Base-by-base conservation (phyloP, 169 alveolate species). In the Cryptosporidium tyzzeri region DNA sequence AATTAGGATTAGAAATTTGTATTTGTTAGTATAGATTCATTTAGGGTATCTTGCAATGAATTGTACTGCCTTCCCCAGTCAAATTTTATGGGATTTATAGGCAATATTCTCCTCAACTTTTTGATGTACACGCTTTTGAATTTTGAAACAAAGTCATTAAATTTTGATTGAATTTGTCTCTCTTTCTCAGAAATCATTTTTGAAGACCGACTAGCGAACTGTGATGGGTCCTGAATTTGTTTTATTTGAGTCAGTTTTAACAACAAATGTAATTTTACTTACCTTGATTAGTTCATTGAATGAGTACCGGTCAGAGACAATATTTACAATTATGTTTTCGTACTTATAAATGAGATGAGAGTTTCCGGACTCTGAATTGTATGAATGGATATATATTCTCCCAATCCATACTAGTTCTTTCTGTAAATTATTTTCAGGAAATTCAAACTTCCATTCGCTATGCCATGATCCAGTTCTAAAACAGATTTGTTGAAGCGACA, bases 391-490 rank as follows among this genome's bases (percentile, higher is more conserved):
- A 26, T 44, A 31, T 31, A 80, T 48, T 10, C 58, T 41, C 5
- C 89, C 89, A 31, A 3, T 37, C 89, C 89, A 80, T 23, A 39
- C 16, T 29, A 80, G 45, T 37, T 41, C 48, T 37, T 62, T 14
- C 1, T 51, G 45, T 16, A 58, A 41, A 16, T 62, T 37, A 37
- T 80, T 70, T 44, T 65, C 37, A 44, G 89, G 71, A 26, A 80
- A 80, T 48, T 65, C 75, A 14, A 80, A 62, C 21, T 45, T 65
- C 89, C 89, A 80, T 62, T 80, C 80, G n/a, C 80, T 61, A 62
- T 62, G 41, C 89, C 89, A 80, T 8, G 62, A 50, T 23, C 89
- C 89, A n/a, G 69, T 65, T 80, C 89, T 80, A 62, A 33, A n/a
- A 9, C 37, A 29, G 18, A 74, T 10, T 41, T 41, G 7, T 41